Base-by-base conservation (phyloP, 495 filamentous ascomycete species). In the Usnea hakonensis region DNA sequence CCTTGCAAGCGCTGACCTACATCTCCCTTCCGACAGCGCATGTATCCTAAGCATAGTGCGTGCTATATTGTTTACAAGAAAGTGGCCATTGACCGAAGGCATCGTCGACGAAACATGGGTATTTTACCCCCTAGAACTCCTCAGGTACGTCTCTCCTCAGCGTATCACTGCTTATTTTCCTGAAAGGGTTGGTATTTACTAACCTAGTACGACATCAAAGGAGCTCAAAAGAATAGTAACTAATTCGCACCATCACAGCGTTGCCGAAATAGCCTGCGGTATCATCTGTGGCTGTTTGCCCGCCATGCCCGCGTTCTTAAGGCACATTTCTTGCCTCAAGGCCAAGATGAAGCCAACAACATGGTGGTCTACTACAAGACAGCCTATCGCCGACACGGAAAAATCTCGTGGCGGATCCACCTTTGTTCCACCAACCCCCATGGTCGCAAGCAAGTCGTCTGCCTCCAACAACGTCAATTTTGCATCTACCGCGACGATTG, bases 221-320 rank as follows among this genome's bases (percentile, higher is more conserved):
- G 44, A 26, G 44, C 26, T 36, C 6, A 28, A 13, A 14, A 1
- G 7, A 26, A 28, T 14, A 30, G 14, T 14, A 30, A 6, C 50
- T 21, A 13, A 43, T 10, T 10, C 9, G 41, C 26, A 30, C 37
- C 30, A n/a, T 5, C 23, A 48, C 9, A 63, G 61, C 19, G 23
- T 40, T 16, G 63, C 57, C 2, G 63, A 65, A 19, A 38, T 65
- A 14, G 56, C 46, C 19, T 61, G 63, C 23, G 63, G 44, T 46
- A 65, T 60, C 21, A 23, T 65, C 32, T 60, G 57, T 23, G 43
- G 38, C 26, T 65, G 63, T 36, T 32, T 65, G 2, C 57, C 57
- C 32, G 46, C 58, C 19, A 1, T 65, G 4, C 63, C 63, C 14
- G 63, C 63, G 1, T 65, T 65, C 23, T 14, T 52, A 19, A 17